These are phyloP conservation scores for Polygonum maritimum DNA, from an alignment of 148 eudicot species.

Conservation along the genomic window DNA sequence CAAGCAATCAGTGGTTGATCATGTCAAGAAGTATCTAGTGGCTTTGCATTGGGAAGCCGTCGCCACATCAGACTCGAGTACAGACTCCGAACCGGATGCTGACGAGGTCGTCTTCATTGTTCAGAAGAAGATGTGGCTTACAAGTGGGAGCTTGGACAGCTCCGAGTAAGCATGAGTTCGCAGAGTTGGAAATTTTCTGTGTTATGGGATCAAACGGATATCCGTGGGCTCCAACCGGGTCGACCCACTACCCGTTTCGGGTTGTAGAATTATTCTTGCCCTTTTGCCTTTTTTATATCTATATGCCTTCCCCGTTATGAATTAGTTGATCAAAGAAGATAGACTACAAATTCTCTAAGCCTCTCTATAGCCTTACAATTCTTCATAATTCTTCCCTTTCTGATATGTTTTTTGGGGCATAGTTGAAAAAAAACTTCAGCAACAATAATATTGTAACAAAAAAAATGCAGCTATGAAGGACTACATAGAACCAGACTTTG, in stretches of 20 bases:
- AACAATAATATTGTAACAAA: constrained; percentile 7
- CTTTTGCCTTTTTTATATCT: neutral
- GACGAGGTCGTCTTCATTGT: constrained; percentile 58
- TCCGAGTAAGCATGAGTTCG: constrained; percentile 27
- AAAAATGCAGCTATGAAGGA: neutral
- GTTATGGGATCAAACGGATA: constrained; percentile 11
- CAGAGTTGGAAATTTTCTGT: neutral
- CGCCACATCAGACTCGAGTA: constrained; percentile 40
- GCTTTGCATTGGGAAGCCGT: constrained; percentile 94
- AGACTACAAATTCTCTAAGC: neutral
- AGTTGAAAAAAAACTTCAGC: constrained; percentile 2
- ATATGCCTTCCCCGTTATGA: neutral
- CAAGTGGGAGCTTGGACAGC: constrained; percentile 54
- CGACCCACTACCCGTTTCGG: neutral
- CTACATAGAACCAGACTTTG: neutral
- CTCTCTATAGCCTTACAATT: constrained; percentile 4
- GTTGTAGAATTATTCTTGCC: constrained; percentile 8
- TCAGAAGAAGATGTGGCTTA: constrained; percentile 83
- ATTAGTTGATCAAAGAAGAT: constrained; percentile 2
- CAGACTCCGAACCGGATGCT: constrained; percentile 55
- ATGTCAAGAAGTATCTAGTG: constrained; percentile 60
- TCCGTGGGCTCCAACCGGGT: neutral
- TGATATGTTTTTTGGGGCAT: constrained; percentile 1
- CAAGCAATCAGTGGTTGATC: constrained; percentile 57
- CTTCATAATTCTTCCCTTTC: constrained; percentile 4